Conservation (phyloP, 2,329 filamentous ascomycete species). For the Trichoderma gracile region DNA sequence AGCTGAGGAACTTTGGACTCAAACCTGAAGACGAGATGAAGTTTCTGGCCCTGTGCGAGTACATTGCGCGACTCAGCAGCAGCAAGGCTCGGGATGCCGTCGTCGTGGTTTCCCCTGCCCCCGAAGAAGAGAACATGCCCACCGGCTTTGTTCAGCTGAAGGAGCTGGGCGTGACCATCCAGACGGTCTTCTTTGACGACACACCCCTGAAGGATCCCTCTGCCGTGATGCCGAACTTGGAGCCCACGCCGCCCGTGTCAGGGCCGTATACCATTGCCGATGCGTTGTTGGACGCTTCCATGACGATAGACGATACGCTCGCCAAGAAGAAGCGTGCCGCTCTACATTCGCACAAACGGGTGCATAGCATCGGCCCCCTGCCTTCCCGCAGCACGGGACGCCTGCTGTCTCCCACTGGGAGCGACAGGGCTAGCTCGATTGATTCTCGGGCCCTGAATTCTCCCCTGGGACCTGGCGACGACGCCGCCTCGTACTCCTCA, state of each 20-base stretch:
- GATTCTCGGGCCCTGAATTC: slow-evolving; percentile 43
- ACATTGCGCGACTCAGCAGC: slow-evolving; percentile 82
- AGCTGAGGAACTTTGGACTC: slow-evolving; percentile 82
- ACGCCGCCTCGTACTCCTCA: slow-evolving; percentile 44
- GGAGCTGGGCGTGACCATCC: slow-evolving; percentile 73
- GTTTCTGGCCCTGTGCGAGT: slow-evolving; percentile 80
- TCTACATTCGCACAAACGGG: slow-evolving; percentile 52
- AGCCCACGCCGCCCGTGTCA: slow-evolving; percentile 33
- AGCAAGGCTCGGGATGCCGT: slow-evolving; percentile 60
- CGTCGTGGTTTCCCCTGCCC: slow-evolving; percentile 28
- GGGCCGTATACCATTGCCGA: slow-evolving; percentile 80
- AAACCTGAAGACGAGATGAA: slow-evolving; percentile 84
- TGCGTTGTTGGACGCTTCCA: slow-evolving; percentile 87
- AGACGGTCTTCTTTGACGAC: slow-evolving; percentile 92
- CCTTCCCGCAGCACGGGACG: slow-evolving; percentile 32
- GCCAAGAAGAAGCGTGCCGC: slow-evolving; percentile 55
- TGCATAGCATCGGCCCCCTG: slow-evolving; percentile 40
- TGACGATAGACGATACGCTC: slow-evolving; percentile 73
- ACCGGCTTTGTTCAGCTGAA: slow-evolving; percentile 66
- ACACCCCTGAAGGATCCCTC: slow-evolving; percentile 52
- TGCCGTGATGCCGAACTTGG: slow-evolving; percentile 38
- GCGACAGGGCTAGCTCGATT: slow-evolving; percentile 39
- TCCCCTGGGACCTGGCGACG: slow-evolving; percentile 35
- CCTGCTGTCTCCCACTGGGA: slow-evolving; percentile 37
- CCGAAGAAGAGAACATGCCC: slow-evolving; percentile 38